Evolutionary conservation across 1,284 basidiomycete genomes (phyloP).

Genomic region (Boletus calvinii): DNA sequence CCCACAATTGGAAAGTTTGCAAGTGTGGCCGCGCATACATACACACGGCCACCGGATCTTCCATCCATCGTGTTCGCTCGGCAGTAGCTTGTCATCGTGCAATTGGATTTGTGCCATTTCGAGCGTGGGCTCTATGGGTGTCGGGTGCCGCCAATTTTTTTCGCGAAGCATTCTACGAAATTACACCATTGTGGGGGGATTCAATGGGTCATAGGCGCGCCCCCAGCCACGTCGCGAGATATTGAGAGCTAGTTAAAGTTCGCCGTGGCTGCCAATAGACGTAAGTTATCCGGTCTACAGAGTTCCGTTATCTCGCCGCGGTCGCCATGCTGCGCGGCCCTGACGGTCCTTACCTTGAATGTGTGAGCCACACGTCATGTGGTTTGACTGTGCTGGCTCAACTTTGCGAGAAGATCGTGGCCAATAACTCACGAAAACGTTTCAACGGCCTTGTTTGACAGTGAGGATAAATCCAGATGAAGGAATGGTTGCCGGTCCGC

Average conservation of each 20-base stretch:
- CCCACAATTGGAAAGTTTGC: constrained; percentile 8
- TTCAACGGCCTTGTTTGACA: neutral
- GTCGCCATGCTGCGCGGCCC: neutral
- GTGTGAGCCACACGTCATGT: neutral
- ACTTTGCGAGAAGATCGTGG: neutral
- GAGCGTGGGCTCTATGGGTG: neutral
- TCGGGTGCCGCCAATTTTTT: neutral
- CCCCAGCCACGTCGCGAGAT: neutral
- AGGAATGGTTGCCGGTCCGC: too few relatives aligned
- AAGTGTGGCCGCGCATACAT: constrained; percentile 5
- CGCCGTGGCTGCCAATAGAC: constrained; percentile 3
- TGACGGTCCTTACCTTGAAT: constrained; percentile 1
- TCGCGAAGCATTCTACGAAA: constrained; percentile 1
- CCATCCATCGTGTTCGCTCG: constrained; percentile 16
- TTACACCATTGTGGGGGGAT: constrained; percentile 17
- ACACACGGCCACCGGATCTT: constrained; percentile 28
- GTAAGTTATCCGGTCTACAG: constrained; percentile 10
- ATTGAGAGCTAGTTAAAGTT: constrained; percentile 7
- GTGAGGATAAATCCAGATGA: too few relatives aligned
- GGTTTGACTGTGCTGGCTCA: neutral
- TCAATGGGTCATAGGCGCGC: neutral
- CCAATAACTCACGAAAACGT: neutral
- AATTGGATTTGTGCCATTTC: constrained; percentile 10
- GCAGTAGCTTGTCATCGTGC: constrained; percentile 14
- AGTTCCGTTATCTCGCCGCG: constrained; percentile 3